Base-by-base conservation (phyloP, 768 basidiomycete genomes). In the Kwoniella newhampshirensis region DNA sequence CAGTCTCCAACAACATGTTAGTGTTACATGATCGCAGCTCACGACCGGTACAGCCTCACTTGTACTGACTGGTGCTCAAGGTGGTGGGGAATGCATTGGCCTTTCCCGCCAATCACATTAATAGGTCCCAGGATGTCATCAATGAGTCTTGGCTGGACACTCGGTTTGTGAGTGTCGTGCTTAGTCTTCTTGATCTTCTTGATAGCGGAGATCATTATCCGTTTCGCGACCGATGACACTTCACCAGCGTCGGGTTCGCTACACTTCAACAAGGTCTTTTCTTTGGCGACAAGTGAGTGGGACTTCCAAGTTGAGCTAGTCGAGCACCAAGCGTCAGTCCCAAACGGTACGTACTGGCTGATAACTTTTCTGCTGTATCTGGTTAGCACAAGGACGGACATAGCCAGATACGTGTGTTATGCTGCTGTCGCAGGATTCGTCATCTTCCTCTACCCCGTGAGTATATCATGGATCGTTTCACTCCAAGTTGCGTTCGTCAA, bases 81-180 rank as follows among this genome's bases (percentile, higher is more conserved):
- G 36, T 59, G 53, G 12, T 68, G 53, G 47, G 69, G 69, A 1
- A 68, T 68, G 67, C 66, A 68, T 43, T 23, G 66, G 8, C 52
- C 59, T 17, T 59, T 57, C 47, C 59, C 62, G 27, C 45, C 45
- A 36, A 61, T 71, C 17, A 68, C 69, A 2, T 54, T 71, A 1
- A 68, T 71, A 3, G 69, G 69, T 18, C 69, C 69, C 3, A 37
- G 69, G 25, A 46, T 60, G 37, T 64, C 62, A 13, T 68, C 66
- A 18, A 65, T 63, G 41, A 61, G 60, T 45, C 59, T 71, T 17
- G 69, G 69, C 12, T 59, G 59, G 40, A 71, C 69, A 8, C 7
- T 64, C 4, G 62, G 59, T 11, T 68, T 71, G 69, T 71, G 51
- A 61, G 69, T 65, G n/a, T 20, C 15, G 54, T n/a, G n/a, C n/a